These are phyloP conservation scores for Echeveria elegans DNA, from an alignment of 164 flowering plant species.

Conservation along the genomic window DNA sequence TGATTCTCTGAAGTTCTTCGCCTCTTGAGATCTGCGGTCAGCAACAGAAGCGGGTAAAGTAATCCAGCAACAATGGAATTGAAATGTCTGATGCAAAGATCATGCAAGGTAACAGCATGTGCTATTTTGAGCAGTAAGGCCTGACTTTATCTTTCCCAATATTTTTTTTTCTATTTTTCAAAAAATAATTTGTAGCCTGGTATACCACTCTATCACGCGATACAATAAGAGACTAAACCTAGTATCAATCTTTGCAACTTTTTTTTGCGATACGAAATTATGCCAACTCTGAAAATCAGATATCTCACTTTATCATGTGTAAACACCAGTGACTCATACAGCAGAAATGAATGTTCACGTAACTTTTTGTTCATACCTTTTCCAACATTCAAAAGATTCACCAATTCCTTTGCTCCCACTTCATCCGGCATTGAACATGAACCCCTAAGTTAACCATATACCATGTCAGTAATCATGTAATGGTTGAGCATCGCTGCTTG, in stretches of 20 bases:
- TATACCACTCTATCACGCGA: background rate
- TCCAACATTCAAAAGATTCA: constrained; percentile 36
- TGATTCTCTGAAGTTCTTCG: constrained; percentile 28
- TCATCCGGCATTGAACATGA: constrained; percentile 75
- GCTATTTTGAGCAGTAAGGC: background rate
- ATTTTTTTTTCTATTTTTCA: too few relatives aligned
- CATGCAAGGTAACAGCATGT: constrained; percentile 11
- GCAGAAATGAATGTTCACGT: background rate
- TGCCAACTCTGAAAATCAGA: too few relatives aligned
- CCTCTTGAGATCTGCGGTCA: constrained; percentile 50
- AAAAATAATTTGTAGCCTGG: too few relatives aligned
- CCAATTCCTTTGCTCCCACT: constrained; percentile 46
- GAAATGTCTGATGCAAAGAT: background rate
- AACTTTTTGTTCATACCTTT: constrained; percentile 35
- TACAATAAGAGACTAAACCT: background rate
- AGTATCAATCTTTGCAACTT: background rate
- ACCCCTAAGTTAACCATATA: constrained; percentile 27
- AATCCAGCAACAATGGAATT: background rate
- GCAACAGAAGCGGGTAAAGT: background rate
- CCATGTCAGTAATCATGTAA: background rate
- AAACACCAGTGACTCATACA: background rate
- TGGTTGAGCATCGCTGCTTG: background rate
- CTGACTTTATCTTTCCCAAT: too few relatives aligned
- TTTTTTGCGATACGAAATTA: background rate
- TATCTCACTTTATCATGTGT: background rate